Conservation (phyloP, 139 green algal genomes). For the Chlorella sp. region DNA sequence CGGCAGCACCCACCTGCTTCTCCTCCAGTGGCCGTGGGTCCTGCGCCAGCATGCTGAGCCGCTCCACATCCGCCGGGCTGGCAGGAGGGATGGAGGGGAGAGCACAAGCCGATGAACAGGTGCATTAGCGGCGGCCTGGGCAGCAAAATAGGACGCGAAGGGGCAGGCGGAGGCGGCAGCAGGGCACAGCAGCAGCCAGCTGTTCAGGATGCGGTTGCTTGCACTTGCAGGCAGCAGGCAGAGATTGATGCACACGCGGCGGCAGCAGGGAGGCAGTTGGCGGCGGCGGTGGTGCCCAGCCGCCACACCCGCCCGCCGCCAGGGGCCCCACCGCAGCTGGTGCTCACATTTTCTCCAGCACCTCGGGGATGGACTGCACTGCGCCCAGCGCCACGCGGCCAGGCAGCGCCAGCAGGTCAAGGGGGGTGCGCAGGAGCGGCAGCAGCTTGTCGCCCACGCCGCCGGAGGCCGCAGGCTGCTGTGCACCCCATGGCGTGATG, state of each 20-base stretch:
- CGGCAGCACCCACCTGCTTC: conserved; percentile 59
- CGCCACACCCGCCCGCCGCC: neutral
- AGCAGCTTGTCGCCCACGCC: conserved; percentile 33
- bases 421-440: conserved; percentile 27
- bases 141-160: too few species aligned
- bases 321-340: too few species aligned
- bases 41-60: conserved; percentile 57
- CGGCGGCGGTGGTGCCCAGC: neutral
- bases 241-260: too few species aligned
- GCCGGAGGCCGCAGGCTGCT: neutral
- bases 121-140: neutral
- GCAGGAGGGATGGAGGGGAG: neutral
- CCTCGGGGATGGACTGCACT: conserved; percentile 27
- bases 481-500: neutral
- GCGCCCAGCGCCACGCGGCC: conserved; percentile 38
- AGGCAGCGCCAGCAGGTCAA: conserved; percentile 41
- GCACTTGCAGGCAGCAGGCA: too few species aligned
- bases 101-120: neutral
- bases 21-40: conserved; percentile 72
- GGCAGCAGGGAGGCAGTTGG: too few species aligned
- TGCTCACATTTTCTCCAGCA: conserved; percentile 36
- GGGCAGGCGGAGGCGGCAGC: neutral
- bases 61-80: conserved; percentile 68
- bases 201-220: neutral
- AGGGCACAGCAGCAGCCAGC: neutral